Conservation (phyloP, 805 yeast genomes). For the Yamadazyma phyllophila region DNA sequence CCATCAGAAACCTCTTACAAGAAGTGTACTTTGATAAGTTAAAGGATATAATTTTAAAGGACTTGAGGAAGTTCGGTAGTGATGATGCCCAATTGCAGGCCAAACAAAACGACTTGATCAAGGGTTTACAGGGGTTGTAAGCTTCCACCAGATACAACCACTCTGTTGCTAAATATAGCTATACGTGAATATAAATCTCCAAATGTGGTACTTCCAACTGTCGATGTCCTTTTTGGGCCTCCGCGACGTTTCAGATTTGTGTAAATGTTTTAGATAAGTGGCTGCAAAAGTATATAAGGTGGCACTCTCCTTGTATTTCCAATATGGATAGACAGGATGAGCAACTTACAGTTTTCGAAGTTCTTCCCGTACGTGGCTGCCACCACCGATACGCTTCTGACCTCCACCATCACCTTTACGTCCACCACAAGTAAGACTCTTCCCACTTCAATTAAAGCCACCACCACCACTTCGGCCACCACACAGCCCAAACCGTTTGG, state of each 20-base stretch:
- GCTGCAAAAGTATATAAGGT: conserved; percentile 7
- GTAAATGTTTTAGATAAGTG: neutral
- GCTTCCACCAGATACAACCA: too few relatives aligned
- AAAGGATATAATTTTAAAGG: conserved; percentile 67
- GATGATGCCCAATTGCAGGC: conserved; percentile 32
- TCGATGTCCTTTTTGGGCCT: neutral
- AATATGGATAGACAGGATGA: neutral
- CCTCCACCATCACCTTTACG: conserved; percentile 5
- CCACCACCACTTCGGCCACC: too few relatives aligned
- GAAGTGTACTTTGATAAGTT: conserved; percentile 96
- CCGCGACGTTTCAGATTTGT: conserved; percentile 8
- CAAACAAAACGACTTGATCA: conserved; percentile 36
- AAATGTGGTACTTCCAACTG: neutral
- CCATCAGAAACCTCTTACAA: conserved; percentile 81
- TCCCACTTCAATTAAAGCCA: too few relatives aligned
- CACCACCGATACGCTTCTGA: neutral
- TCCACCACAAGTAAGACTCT: conserved; percentile 4
- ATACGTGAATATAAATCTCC: neutral
- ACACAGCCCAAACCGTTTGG: too few relatives aligned
- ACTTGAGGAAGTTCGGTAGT: conserved; percentile 36
- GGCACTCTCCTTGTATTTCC: neutral
- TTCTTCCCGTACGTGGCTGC: conserved; percentile 2
- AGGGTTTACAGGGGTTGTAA: conserved; percentile 37
- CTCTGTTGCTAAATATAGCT: too few relatives aligned
- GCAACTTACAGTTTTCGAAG: conserved; percentile 2